These are phyloP conservation scores for Ophiocordyceps camponoti-leonardi DNA, from an alignment of 2,329 filamentous ascomycete genomes.

Conservation along the genomic window DNA sequence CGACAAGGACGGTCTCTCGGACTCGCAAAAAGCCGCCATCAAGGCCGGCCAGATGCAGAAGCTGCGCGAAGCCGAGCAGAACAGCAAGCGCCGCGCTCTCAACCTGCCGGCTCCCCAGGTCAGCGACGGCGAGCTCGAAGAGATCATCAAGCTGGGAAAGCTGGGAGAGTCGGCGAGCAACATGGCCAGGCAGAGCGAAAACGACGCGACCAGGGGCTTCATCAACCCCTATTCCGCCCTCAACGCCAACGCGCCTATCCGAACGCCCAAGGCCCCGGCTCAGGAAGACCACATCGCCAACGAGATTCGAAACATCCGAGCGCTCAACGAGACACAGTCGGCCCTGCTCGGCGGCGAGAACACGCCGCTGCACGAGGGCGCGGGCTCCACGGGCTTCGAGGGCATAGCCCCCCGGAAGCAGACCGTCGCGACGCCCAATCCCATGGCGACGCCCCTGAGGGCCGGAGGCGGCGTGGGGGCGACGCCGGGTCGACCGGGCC, in stretches of 20 bases:
- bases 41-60: conserved; percentile 91
- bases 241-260: conserved; percentile 69
- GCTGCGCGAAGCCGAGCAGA: conserved; percentile 89
- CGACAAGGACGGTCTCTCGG: conserved; percentile 65
- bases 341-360: conserved; percentile 89
- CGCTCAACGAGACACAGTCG: conserved; percentile 84
- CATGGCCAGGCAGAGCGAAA: conserved; percentile 62
- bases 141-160: conserved; percentile 98
- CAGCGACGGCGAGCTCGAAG: conserved; percentile 80
- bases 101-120: conserved; percentile 80
- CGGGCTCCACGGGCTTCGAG: conserved; percentile 73
- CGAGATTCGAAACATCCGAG: conserved; percentile 85
- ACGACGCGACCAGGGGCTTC: conserved; percentile 68
- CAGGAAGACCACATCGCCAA: conserved; percentile 95
- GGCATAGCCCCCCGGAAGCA: conserved; percentile 68
- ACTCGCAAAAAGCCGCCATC: conserved; percentile 69
- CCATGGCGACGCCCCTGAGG: conserved; percentile 76
- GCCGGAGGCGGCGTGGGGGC: conserved; percentile 45
- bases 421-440: conserved; percentile 79
- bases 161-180: conserved; percentile 71
- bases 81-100: conserved; percentile 76
- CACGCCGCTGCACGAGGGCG: conserved; percentile 67
- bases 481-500: conserved; percentile 52
- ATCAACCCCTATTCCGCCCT: conserved; percentile 75
- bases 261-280: conserved; percentile 77